Evolutionary conservation across 495 filamentous ascomycete species (phyloP).

Genomic region (Aspergillus incahuasiensis): DNA sequence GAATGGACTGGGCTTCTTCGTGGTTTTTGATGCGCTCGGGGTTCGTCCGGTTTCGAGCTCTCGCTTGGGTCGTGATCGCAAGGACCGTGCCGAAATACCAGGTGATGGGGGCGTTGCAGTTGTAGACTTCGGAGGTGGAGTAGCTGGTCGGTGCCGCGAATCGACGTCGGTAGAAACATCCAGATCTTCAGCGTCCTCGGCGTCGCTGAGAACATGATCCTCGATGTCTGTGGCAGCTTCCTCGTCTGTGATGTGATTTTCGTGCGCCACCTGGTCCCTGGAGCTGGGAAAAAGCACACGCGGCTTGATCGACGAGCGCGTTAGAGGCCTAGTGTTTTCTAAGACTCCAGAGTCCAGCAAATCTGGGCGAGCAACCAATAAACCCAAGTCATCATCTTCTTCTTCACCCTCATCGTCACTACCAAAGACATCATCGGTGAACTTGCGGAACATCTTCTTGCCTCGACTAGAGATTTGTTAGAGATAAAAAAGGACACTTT

Average conservation of each 20-base stretch:
- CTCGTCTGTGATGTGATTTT: conserved; percentile 45
- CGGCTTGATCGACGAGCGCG: conserved; percentile 73
- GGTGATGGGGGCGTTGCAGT: conserved; percentile 51
- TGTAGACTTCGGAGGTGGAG: conserved; percentile 47
- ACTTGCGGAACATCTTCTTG: conserved; percentile 70
- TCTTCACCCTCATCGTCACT: conserved; percentile 44
- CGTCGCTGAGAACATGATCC: conserved; percentile 46
- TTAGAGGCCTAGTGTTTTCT: conserved; percentile 50
- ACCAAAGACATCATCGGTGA: conserved; percentile 41
- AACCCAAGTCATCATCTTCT: conserved; percentile 48
- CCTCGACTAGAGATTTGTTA: conserved; percentile 64
- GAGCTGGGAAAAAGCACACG: conserved; percentile 74
- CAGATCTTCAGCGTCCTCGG: conserved; percentile 34
- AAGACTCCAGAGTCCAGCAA: conserved; percentile 30
- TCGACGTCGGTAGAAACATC: conserved; percentile 19
- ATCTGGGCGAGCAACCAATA: conserved; percentile 36
- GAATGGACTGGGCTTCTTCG: conserved; percentile 57
- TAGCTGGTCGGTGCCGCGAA: conserved; percentile 21
- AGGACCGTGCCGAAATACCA: conserved; percentile 26
- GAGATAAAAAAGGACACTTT: conserved; percentile 5
- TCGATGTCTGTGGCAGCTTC: conserved; percentile 55
- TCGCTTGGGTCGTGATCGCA: conserved; percentile 25
- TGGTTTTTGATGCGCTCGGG: conserved; percentile 21
- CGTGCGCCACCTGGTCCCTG: conserved; percentile 24
- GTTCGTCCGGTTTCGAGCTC: conserved; percentile 21